Conservation (phyloP, 106 monocot species). For the Allium fistulosum region DNA sequence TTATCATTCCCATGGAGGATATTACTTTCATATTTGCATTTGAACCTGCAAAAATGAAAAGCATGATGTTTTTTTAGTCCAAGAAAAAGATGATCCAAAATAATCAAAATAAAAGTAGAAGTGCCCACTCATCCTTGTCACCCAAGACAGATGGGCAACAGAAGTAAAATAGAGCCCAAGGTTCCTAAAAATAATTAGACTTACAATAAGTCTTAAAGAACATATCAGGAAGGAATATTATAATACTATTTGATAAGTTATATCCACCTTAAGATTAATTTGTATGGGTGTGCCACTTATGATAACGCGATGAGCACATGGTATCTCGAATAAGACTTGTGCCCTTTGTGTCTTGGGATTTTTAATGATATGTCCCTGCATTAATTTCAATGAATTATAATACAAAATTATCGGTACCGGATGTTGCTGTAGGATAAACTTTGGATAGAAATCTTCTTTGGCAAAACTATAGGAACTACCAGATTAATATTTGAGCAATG, state of each 20-base stretch:
- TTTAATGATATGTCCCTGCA: slow-evolving; percentile 90
- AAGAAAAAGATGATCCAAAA: neutral
- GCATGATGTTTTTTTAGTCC: neutral
- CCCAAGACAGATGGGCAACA: slow-evolving; percentile 90
- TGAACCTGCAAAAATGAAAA: slow-evolving; percentile 57
- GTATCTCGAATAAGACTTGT: slow-evolving; percentile 81
- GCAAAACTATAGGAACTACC: too few species aligned
- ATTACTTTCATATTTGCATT: slow-evolving; percentile 64
- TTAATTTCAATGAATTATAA: too few species aligned
- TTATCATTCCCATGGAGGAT: slow-evolving; percentile 93
- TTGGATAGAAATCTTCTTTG: too few species aligned
- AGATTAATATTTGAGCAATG: too few species aligned
- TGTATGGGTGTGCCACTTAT: slow-evolving; percentile 98
- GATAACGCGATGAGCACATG: slow-evolving; percentile 79
- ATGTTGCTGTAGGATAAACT: too few species aligned
- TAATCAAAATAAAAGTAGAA: neutral
- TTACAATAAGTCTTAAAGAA: neutral
- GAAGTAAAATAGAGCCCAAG: slow-evolving; percentile 93
- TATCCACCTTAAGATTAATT: slow-evolving; percentile 79
- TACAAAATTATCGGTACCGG: too few species aligned
- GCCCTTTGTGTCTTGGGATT: slow-evolving; percentile 88
- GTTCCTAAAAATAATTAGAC: slow-evolving; percentile 44
- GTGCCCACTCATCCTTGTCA: slow-evolving; percentile 72
- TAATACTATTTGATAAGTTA: neutral
- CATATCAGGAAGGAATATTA: neutral